These are phyloP conservation scores for Crepidotus variabilis DNA, from an alignment of 768 basidiomycete species.

Conservation along the genomic window DNA sequence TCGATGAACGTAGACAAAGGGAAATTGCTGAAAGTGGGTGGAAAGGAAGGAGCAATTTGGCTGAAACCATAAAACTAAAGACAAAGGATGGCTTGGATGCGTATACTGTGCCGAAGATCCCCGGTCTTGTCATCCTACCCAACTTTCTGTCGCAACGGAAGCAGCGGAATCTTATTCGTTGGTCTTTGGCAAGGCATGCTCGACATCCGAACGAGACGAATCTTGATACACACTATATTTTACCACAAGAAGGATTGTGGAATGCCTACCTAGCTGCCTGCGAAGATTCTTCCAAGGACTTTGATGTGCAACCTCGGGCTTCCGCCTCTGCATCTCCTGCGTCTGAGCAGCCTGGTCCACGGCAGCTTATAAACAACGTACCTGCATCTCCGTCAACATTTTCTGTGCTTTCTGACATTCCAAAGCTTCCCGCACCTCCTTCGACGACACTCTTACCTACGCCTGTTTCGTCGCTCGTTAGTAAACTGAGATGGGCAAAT, in stretches of 20 bases:
- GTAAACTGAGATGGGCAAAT: constrained; percentile 91
- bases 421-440: constrained; percentile 63
- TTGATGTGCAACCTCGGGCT: constrained; percentile 44
- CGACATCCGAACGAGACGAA: constrained; percentile 83
- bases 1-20: constrained; percentile 33
- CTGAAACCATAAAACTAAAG: constrained; percentile 28
- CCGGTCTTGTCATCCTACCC: constrained; percentile 83
- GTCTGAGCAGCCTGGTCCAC: constrained; percentile 44
- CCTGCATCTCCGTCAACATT: constrained; percentile 61
- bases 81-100: constrained; percentile 24
- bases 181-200: constrained; percentile 77
- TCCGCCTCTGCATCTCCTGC: constrained; percentile 18
- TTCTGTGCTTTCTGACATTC: constrained; percentile 42
- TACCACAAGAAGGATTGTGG: constrained; percentile 82
- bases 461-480: constrained; percentile 53
- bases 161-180: constrained; percentile 67
- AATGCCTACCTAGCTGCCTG: constrained; percentile 42
- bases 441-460: constrained; percentile 54
- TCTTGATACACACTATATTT: constrained; percentile 79
- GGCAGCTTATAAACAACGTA: constrained; percentile 68
- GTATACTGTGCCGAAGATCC: constrained; percentile 49
- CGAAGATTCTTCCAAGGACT: constrained; percentile 25
- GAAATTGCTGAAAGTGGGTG: constrained; percentile 46
- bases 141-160: constrained; percentile 56
- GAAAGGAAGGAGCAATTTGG: constrained; percentile 38